These are phyloP conservation scores for Trichoderma sp. DNA, from an alignment of 2,329 filamentous ascomycete genomes.

Conservation along the genomic window DNA sequence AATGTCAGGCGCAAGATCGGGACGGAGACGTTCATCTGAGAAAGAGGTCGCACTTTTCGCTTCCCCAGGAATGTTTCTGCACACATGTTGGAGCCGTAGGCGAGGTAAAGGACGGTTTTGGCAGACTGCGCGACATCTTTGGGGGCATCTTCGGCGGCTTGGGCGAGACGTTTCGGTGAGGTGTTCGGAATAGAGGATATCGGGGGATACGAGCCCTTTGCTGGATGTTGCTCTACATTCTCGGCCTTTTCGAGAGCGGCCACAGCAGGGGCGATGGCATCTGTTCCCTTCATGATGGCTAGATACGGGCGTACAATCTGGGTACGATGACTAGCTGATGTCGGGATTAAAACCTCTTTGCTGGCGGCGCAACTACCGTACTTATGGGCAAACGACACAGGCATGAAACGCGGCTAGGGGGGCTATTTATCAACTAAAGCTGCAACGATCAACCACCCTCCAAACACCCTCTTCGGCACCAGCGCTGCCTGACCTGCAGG, in stretches of 20 bases:
- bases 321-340: background rate
- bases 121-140: slow-evolving; percentile 25
- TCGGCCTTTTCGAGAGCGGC: slow-evolving; percentile 29
- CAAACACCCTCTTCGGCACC: background rate
- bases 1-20: slow-evolving; percentile 78
- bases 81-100: slow-evolving; percentile 88
- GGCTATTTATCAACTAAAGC: background rate
- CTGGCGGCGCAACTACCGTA: background rate
- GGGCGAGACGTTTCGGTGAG: slow-evolving; percentile 29
- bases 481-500: background rate
- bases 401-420: slow-evolving; percentile 5
- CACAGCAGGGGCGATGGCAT: slow-evolving; percentile 11
- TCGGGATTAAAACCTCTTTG: background rate
- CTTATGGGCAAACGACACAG: background rate
- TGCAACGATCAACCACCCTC: background rate
- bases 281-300: slow-evolving; percentile 2
- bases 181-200: slow-evolving; percentile 35
- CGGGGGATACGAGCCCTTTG: slow-evolving; percentile 28
- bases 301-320: background rate
- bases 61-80: slow-evolving; percentile 74
- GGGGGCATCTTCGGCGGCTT: slow-evolving; percentile 29
- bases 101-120: slow-evolving; percentile 71
- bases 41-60: slow-evolving; percentile 77
- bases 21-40: slow-evolving; percentile 76
- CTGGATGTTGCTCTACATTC: slow-evolving; percentile 23